phyloP scores from a whole-genome alignment of 768 basidiomycete genomes.

The Naematelia encephala region DNA sequence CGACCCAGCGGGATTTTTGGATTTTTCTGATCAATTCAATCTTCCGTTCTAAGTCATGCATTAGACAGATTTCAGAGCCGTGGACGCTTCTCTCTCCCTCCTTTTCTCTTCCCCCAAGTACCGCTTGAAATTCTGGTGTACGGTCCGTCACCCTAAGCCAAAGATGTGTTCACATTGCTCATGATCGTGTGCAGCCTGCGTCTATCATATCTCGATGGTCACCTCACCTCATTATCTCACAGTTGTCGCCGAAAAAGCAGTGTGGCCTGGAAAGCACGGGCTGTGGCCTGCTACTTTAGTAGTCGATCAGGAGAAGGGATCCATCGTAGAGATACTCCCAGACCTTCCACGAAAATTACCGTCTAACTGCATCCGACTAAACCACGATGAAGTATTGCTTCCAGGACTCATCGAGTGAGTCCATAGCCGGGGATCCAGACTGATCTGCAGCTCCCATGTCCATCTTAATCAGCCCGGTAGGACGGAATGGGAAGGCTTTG shows the following conservation, averaged over 20 bases:
- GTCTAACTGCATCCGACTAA: constrained; percentile 52
- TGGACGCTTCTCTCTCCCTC: no score
- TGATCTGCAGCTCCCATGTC: constrained; percentile 57
- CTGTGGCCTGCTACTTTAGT: neutral
- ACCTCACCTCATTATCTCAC: neutral
- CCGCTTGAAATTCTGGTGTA: no score
- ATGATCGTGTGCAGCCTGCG: neutral
- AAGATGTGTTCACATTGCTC: neutral
- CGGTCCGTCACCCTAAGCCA: neutral
- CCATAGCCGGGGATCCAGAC: neutral
- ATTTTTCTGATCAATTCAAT: no score
- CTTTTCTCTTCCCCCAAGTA: no score
- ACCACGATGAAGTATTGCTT: constrained; percentile 63
- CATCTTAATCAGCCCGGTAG: constrained; percentile 93
- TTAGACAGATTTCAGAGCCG: no score
- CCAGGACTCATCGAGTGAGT: constrained; percentile 79
- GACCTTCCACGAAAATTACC: constrained; percentile 25
- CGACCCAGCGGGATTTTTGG: neutral
- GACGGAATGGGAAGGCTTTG: constrained; percentile 91
- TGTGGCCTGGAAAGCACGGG: neutral
- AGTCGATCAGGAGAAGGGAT: neutral
- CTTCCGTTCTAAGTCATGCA: no score
- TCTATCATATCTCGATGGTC: neutral
- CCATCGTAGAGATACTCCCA: neutral
- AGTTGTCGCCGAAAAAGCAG: neutral